Evolutionary conservation across 1,284 basidiomycete genomes (phyloP), one percentile per base, ranked within the genome.

Genomic region (Naganishia sp.): DNA sequence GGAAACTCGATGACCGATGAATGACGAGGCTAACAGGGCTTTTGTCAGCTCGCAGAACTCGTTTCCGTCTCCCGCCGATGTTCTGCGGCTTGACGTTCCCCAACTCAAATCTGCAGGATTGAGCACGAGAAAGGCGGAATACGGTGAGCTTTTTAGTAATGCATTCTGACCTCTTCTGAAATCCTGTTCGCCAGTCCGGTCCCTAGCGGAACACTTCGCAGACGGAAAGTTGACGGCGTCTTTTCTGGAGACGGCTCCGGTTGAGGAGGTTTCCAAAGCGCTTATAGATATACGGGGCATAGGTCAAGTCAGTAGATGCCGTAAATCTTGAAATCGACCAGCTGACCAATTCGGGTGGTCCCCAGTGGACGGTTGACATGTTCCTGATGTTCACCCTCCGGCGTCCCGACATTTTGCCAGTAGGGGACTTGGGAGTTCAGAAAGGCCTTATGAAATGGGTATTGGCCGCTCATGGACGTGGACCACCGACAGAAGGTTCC

Each of bases 371-470:
- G 83, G 89, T 92, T 17, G 87, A 92, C 74, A 93, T 94, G 92
- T 94, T 94, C 74, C 85, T 90, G 13, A 90, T 94, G 67, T 94
- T 94, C 78, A 89, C 90, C 1, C 82, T 92, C 25, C 84, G 90
- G 6, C 86, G 91, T 7, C 89, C 89, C 0, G 86, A 94, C 76
- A 88, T 94, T 55, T 82, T 93, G 2, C 89, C 90, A 46, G 86
- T 89, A 56, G 90, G 90, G 23, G 91, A 93, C 72, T 82, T 93
- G 17, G 90, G 90, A 15, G 86, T 90, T 1, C 90, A 92, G 74
- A 86, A 89, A 52, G 90, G 90, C 18, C 72, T 93, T 4, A 77
- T 89, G 52, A 83, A 86, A 46, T 93, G 90, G 90, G 84, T 87
- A 68, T 79, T 90, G 42, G 82, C 88, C 2, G 82, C 86, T 23